Evolutionary conservation across 345 rosid genomes (phyloP), one percentile per base, ranked within the genome.

Genomic region (Citrus reticulata): DNA sequence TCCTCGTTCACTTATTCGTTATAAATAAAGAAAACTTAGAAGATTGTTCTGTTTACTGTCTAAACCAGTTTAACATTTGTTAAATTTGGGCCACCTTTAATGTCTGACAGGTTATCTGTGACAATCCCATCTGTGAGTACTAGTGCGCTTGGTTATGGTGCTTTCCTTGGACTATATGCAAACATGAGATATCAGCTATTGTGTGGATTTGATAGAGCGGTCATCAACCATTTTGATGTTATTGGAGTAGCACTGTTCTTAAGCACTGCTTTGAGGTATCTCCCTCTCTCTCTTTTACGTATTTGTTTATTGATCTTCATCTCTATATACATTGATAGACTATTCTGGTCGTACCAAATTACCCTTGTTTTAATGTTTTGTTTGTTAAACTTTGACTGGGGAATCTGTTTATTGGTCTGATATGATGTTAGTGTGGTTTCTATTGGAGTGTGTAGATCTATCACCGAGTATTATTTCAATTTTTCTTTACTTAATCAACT

Each of bases 161-260:
- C 98, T 77, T 96, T 96, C 78, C 95, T 96, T 22, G 99, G 99
- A 76, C 83, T 94, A 70, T 91, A 93, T 77, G 94, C 95, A 2
- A 96, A 96, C 87, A 42, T 89, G 86, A 90, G 98, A 77, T 91
- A 91, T 80, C 99, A 96, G 84, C 86, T 96, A 40, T 76, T 93
- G 72, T 92, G 89, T 78, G 97, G 98, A 76, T 82, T 92, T 80
- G 99, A 96, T 80, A 86, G 90, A 88, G 82, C 89, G 37, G 74
- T 91, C 87, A 76, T 85, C 34, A 91, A 70, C 84, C 94, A 91
- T 86, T 96, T 96, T 82, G 99, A 96, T 83, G 99, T 93, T 84
- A 94, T 96, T 73, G 97, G 99, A 70, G 94, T 96, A 68, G 90
- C 93, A n/a, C 85, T 96, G 78, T 84, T 87, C 89, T 91, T 96